Base-by-base conservation (phyloP, 257 asterid species). In the Marsdenia floribunda region DNA sequence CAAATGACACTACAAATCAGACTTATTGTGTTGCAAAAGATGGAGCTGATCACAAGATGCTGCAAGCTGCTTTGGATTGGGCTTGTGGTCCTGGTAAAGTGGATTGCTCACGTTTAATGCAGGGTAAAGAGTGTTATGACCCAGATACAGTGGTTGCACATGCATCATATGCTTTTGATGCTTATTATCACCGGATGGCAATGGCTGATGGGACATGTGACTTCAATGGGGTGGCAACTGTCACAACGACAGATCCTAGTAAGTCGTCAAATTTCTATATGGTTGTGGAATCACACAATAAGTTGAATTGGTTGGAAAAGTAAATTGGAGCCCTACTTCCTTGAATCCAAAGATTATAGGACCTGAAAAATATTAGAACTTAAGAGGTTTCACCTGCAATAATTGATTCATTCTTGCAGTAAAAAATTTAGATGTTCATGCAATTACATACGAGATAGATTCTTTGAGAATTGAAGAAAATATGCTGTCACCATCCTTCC, bases 51-150 rank as follows among this genome's bases (percentile, higher is more conserved):
- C 72, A 73, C 73, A 89, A 87, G 81, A 89, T 90, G 97, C 66
- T 93, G 47, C 98, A 93, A 79, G 98, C 98, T 9, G 98, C 93
- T 0, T 65, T 91, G 70, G 97, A 94, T 79, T 94, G 98, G 96
- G 94, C 98, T 50, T 93, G 98, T 71, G 98, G 98, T 33, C 94
- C 97, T 0, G 98, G 98, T 38, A 91, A 88, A 76, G 98, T 93
- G 55, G 92, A 90, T 44, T 93, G 98, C 79, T 84, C 90, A 42
- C 77, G 88, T 26, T 81, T 93, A 69, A 71, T 89, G 90, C 96
- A 88, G 78, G 96, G 90, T 44, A 73, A 81, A 21, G 84, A 90
- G 3, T 94, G 98, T 80, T 90, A 92, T 79, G 90, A 90, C 53
- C 99, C 98, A 0, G 93, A 95, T 86, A 87, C 85, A 0, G 94